These are phyloP conservation scores for Penicillium sp. DNA, from an alignment of 2,329 filamentous ascomycete species.

Conservation along the genomic window DNA sequence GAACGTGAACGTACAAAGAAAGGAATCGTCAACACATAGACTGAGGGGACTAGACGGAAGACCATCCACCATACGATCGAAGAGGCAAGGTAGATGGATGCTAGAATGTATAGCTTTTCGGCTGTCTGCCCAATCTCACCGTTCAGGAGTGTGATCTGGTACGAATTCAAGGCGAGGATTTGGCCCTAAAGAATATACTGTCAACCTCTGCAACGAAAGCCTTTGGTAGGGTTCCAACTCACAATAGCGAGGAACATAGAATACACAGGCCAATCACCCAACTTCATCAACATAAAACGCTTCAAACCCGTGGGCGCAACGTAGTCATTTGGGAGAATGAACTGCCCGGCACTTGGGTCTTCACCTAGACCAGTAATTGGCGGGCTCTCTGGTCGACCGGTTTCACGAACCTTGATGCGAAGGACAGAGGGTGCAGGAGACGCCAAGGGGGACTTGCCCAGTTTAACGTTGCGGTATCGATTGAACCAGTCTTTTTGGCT, in stretches of 20 bases:
- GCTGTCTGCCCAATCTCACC: constrained; percentile 61
- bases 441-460: constrained; percentile 45
- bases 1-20: constrained; percentile 61
- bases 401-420: neutral
- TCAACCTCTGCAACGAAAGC: neutral
- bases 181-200: constrained; percentile 41
- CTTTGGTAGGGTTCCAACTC: neutral
- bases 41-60: constrained; percentile 53
- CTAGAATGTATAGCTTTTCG: constrained; percentile 55
- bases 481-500: constrained; percentile 67
- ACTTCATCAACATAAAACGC: constrained; percentile 54
- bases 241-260: constrained; percentile 57
- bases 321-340: constrained; percentile 56
- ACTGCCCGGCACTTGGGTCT: constrained; percentile 43
- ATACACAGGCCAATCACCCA: constrained; percentile 63
- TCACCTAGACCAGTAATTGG: constrained; percentile 32
- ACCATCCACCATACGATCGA: constrained; percentile 62
- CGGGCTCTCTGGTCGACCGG: constrained; percentile 29
- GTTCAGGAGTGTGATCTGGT: constrained; percentile 64
- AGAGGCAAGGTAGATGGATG: constrained; percentile 58
- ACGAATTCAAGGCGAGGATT: constrained; percentile 63
- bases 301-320: constrained; percentile 55
- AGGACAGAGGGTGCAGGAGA: constrained; percentile 26
- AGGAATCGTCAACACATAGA: constrained; percentile 63
- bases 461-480: constrained; percentile 56